phyloP scores from a whole-genome alignment of 805 yeast genomes.

The Suhomyces vadensis region DNA sequence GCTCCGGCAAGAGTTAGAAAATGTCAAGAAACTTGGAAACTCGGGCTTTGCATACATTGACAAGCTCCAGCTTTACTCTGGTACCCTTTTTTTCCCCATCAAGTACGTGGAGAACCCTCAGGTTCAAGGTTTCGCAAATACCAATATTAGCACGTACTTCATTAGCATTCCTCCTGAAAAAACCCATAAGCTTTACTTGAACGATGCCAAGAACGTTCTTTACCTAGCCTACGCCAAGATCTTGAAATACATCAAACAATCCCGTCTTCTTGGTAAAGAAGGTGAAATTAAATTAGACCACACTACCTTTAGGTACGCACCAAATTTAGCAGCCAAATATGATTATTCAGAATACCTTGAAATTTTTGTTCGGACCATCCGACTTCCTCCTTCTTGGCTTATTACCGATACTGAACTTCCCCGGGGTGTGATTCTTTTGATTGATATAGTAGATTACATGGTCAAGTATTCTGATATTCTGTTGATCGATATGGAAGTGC shows the following conservation, averaged over 20 bases:
- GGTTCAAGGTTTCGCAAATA: not conserved
- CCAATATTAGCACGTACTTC: not conserved
- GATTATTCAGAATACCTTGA: not conserved
- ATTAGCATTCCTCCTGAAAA: not conserved
- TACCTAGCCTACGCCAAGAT: not conserved
- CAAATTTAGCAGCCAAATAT: not conserved
- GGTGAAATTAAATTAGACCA: not conserved
- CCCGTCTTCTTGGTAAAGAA: not conserved
- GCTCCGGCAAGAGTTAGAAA: not conserved
- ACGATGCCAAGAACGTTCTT: not conserved
- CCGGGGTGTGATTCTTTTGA: conserved; percentile 1
- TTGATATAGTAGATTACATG: conserved; percentile 4
- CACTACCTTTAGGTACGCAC: conserved; percentile 3
- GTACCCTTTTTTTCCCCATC: not conserved
- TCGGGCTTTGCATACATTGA: not conserved
- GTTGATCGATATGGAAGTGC: conserved; percentile 5
- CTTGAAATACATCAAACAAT: not conserved
- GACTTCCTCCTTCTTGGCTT: conserved; percentile 1
- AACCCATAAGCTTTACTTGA: conserved; percentile 4
- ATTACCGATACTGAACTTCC: not conserved
- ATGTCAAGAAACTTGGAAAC: not conserved
- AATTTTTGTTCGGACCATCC: not conserved
- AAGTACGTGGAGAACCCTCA: not conserved
- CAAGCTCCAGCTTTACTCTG: not conserved
- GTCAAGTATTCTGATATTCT: conserved; percentile 4